Percentiles rank a stretch among this genome's conserved stretches.
Conservation (phyloP, 140 eudicot species). For the Erigeron philadelphicus region DNA sequence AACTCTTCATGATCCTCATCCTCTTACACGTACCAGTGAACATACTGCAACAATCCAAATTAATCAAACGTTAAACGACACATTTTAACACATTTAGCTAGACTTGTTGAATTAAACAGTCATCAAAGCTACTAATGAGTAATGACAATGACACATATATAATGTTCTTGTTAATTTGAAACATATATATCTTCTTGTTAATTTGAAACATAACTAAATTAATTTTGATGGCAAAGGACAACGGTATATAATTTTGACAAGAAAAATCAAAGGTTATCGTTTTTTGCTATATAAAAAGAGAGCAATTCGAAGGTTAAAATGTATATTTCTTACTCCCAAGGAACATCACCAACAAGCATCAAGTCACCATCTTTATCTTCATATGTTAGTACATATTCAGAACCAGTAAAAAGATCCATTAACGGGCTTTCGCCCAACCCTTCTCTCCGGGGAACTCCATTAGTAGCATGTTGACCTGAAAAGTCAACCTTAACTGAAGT, state of each 20-base stretch:
- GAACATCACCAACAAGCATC: slow-evolving; percentile 68
- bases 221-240: neutral
- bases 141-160: neutral
- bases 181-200: neutral
- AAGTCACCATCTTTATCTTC: slow-evolving; percentile 63
- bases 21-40: slow-evolving; percentile 54
- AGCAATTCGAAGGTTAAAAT: neutral
- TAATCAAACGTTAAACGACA: slow-evolving; percentile 19
- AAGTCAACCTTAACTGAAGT: slow-evolving; percentile 12
- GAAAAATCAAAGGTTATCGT: slow-evolving; percentile 23
- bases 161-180: no score
- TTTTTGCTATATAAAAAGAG: neutral
- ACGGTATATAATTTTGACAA: slow-evolving; percentile 15
- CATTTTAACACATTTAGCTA: neutral
- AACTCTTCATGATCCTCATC: slow-evolving; percentile 68
- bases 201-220: neutral
- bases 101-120: neutral
- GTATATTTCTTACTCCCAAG: slow-evolving; percentile 51
- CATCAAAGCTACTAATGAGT: neutral
- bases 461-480: slow-evolving; percentile 31
- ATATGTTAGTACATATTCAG: slow-evolving; percentile 55
- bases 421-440: slow-evolving; percentile 38
- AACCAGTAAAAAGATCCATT: slow-evolving; percentile 45
- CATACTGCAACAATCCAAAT: slow-evolving; percentile 41
- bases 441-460: slow-evolving; percentile 12